Evolutionary conservation across 768 basidiomycete genomes (phyloP).

Genomic region (Phlegmacium glaucopus): DNA sequence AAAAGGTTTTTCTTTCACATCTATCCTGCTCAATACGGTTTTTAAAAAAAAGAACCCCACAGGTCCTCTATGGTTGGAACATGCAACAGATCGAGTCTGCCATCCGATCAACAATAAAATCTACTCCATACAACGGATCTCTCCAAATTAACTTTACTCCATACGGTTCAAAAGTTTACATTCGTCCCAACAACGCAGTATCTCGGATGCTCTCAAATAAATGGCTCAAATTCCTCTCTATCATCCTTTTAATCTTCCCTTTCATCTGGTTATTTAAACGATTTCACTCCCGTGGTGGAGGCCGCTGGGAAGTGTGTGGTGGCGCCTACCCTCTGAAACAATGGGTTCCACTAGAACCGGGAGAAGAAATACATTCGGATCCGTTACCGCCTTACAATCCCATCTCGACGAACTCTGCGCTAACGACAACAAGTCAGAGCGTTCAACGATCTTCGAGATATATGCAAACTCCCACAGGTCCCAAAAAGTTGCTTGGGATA

Average conservation of each 20-base stretch:
- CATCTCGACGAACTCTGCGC: background rate
- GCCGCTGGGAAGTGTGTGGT: slow-evolving; percentile 73
- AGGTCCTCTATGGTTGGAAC: slow-evolving; percentile 49
- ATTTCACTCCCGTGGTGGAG: slow-evolving; percentile 65
- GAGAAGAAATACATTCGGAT: slow-evolving; percentile 10
- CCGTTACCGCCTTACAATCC: slow-evolving; percentile 7
- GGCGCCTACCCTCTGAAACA: slow-evolving; percentile 72
- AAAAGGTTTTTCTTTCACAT: slow-evolving; percentile 42
- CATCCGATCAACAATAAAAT: slow-evolving; percentile 37
- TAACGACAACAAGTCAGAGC: background rate
- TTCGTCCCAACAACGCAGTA: slow-evolving; percentile 65
- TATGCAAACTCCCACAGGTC: slow-evolving; percentile 30
- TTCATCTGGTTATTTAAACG: slow-evolving; percentile 80
- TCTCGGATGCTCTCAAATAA: slow-evolving; percentile 66
- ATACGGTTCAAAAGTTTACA: slow-evolving; percentile 46
- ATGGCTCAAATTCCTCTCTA: slow-evolving; percentile 68
- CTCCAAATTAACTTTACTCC: slow-evolving; percentile 50
- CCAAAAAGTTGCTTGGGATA: slow-evolving; percentile 48
- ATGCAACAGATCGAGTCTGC: slow-evolving; percentile 36
- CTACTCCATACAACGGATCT: slow-evolving; percentile 42
- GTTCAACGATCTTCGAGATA: slow-evolving; percentile 14
- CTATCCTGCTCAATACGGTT: background rate
- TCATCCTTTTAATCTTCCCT: slow-evolving; percentile 70
- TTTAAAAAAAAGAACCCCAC: too few species aligned
- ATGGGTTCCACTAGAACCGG: slow-evolving; percentile 29